Evolutionary conservation across 1,139 yeast genomes (phyloP), one percentile per base, ranked within the genome.

Genomic region (Sugiyamaella sp.): DNA sequence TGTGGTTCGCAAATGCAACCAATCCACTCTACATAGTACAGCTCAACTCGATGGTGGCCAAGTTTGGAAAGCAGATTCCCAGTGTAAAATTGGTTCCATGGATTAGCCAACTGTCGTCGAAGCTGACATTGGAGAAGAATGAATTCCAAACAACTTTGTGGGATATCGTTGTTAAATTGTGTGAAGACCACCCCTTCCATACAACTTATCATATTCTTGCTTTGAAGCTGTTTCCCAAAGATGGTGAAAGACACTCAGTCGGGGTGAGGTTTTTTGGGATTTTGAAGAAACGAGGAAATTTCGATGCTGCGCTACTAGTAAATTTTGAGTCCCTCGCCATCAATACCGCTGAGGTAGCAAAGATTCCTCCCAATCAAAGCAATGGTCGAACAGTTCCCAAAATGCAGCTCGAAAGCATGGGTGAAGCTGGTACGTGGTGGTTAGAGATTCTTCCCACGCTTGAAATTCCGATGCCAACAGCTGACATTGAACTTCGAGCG

Each of bases 101-200:
- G 96, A 76, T 85, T 44, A 84, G 88, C 55, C 99, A 93, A 66
- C 75, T 93, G 45, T 78, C 89, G 3, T 89, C 98, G 0, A 76
- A 96, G 54, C 68, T 91, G 20, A 73, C 82, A 0, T 70, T 70
- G 37, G 47, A 43, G 20, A 29, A 40, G 38, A 43, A 49, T 27
- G 49, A 59, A 0, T 90, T 89, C 62, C 97, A 89, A 63, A 61
- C 57, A 0, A 66, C 79, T 0, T 71, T 93, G 40, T 78, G 77
- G 42, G 59, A 63, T 0, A 67, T 90, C 5, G 71, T 91, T 16
- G 63, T 73, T 2, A 68, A 75, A 3, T 68, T 89, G 21, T 78
- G 89, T 51, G 59, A 63, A 9, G 77, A 78, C 25, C 91, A 90
- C 63, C 98, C 98, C 0, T 82, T 76, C 67, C 98, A 93, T 61